Percentiles rank a stretch among this genome's conserved stretches.
Conservation (phyloP, 2,329 filamentous ascomycete genomes). For the Trichophyton mentagrophytes region DNA sequence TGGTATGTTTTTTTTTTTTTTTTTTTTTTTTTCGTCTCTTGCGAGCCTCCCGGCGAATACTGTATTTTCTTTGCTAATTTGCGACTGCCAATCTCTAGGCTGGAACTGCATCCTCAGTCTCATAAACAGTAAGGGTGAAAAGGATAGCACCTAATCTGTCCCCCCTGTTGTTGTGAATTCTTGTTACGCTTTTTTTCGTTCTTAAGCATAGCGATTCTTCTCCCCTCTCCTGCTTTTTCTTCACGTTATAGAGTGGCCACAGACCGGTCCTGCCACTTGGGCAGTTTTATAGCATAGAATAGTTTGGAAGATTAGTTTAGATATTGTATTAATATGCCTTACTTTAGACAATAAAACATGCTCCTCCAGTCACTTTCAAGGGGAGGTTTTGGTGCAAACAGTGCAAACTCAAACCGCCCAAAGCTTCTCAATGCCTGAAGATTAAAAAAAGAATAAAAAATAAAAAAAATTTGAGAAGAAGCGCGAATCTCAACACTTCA, state of each 20-base stretch:
- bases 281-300: not conserved
- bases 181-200: not conserved
- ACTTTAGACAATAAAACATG: not conserved
- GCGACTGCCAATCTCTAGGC: constrained; percentile 24
- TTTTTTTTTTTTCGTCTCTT: no score
- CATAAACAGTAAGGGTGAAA: constrained; percentile 36
- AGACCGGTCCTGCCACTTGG: not conserved
- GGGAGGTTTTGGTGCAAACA: not conserved
- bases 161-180: not conserved
- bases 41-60: not conserved
- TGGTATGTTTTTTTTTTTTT: constrained; percentile 34
- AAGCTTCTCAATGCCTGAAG: not conserved
- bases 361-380: not conserved
- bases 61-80: not conserved
- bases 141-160: not conserved
- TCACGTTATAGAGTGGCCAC: not conserved
- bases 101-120: constrained; percentile 49
- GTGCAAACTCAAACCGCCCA: not conserved
- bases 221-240: not conserved
- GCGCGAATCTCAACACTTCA: not conserved
- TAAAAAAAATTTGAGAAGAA: not conserved
- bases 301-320: not conserved
- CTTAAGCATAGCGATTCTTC: not conserved
- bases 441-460: constrained; percentile 1
- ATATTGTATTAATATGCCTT: not conserved